Evolutionary conservation across 2,329 filamentous ascomycete species (phyloP).

Genomic region (Hyphodiscus sp.): DNA sequence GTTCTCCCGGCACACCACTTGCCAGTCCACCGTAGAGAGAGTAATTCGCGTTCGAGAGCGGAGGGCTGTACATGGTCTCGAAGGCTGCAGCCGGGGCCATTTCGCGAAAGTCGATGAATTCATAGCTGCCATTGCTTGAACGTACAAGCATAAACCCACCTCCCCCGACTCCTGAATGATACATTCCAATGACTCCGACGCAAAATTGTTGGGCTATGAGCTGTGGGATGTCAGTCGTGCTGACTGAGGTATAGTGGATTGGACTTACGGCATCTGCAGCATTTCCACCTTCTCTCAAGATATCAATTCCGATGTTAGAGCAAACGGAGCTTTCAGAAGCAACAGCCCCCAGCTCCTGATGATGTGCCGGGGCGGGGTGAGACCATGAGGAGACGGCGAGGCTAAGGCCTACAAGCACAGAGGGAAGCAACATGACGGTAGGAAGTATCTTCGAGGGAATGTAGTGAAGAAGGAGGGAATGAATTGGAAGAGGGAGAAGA

Average conservation of each 20-base stretch:
- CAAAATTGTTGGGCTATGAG: constrained; percentile 47
- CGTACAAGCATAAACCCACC: constrained; percentile 62
- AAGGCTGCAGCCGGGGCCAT: constrained; percentile 55
- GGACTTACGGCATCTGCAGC: constrained; percentile 43
- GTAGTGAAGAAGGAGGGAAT: background rate
- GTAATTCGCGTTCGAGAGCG: constrained; percentile 37
- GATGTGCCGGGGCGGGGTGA: background rate
- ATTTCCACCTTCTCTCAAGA: constrained; percentile 53
- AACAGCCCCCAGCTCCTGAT: constrained; percentile 49
- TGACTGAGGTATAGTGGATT: background rate
- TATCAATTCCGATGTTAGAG: constrained; percentile 59
- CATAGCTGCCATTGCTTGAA: constrained; percentile 52
- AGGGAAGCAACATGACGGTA: background rate
- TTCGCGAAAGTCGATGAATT: constrained; percentile 64
- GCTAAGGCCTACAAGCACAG: background rate
- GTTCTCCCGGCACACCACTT: constrained; percentile 46
- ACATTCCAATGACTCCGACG: constrained; percentile 47
- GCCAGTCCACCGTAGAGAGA: constrained; percentile 53
- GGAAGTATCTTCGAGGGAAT: background rate
- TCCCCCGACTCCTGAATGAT: constrained; percentile 56
- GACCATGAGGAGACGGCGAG: background rate
- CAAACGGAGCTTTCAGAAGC: constrained; percentile 65
- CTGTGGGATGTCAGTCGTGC: constrained; percentile 25
- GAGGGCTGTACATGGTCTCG: constrained; percentile 58
- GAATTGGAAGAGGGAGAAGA: background rate